A percentile compares a stretch with the other conserved stretches of the same genome.
phyloP scores from a whole-genome alignment of 805 yeast species.

The Cyberlindnera saturnus region DNA sequence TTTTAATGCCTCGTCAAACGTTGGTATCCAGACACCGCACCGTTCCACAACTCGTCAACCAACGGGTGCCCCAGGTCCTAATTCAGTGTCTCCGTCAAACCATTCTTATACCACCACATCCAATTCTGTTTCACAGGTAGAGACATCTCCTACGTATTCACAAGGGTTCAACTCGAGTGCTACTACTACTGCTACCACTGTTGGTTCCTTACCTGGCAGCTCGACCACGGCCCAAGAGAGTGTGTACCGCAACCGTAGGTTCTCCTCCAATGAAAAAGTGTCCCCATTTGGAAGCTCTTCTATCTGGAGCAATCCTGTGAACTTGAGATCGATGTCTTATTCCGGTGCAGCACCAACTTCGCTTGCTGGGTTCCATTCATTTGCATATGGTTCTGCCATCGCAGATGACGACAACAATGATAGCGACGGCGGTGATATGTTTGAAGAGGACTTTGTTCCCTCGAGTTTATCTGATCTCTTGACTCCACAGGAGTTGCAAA shows the following conservation, averaged over 20 bases:
- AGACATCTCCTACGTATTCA: too few relatives aligned
- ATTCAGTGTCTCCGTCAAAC: too few relatives aligned
- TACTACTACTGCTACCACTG: too few relatives aligned
- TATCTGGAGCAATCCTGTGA: conserved; percentile 14
- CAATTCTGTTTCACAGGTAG: too few relatives aligned
- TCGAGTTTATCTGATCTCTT: conserved; percentile 71
- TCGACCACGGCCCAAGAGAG: background rate
- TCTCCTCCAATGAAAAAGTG: conserved; percentile 7
- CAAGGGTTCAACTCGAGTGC: too few relatives aligned
- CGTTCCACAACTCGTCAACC: too few relatives aligned
- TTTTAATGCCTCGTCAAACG: too few relatives aligned
- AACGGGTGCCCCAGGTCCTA: too few relatives aligned
- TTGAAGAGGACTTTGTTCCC: conserved; percentile 77
- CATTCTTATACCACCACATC: too few relatives aligned
- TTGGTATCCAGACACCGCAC: too few relatives aligned
- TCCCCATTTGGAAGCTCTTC: conserved; percentile 11
- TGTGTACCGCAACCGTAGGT: background rate
- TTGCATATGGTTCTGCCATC: conserved; percentile 21
- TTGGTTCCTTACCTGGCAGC: too few relatives aligned
- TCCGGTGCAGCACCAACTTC: conserved; percentile 13
- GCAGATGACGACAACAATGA: conserved; percentile 27
- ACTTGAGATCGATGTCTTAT: conserved; percentile 10
- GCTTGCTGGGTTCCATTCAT: background rate
- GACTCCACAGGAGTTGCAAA: conserved; percentile 45
- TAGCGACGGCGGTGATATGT: conserved; percentile 18